Conservation (phyloP, 164 flowering plant genomes). For the Stephania yunnanensis region DNA sequence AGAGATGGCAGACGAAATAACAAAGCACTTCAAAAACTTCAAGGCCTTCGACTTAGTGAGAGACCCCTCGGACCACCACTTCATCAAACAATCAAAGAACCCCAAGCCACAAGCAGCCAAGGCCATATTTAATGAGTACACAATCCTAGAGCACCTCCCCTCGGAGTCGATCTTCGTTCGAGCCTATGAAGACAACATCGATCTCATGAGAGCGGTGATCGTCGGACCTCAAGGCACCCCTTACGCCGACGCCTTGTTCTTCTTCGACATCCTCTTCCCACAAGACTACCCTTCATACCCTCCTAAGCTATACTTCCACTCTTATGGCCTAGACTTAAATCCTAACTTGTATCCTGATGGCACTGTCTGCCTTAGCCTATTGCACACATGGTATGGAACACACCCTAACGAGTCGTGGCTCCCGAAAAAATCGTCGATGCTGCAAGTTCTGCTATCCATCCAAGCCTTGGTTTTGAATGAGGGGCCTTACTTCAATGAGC, state of each 20-base stretch:
- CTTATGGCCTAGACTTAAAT: slow-evolving; percentile 21
- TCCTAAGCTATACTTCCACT: slow-evolving; percentile 24
- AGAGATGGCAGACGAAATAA: slow-evolving; percentile 7
- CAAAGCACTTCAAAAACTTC: background rate
- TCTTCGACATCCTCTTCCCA: slow-evolving; percentile 33
- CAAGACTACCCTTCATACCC: slow-evolving; percentile 25
- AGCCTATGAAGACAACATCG: slow-evolving; percentile 25
- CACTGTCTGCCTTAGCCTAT: slow-evolving; percentile 20
- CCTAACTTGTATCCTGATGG: slow-evolving; percentile 28
- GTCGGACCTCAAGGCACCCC: slow-evolving; percentile 34
- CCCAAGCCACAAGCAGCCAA: background rate
- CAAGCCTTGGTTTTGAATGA: slow-evolving; percentile 33
- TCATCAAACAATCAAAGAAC: background rate
- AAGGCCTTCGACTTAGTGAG: slow-evolving; percentile 18
- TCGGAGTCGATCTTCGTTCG: slow-evolving; percentile 19
- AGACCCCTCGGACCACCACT: slow-evolving; percentile 18
- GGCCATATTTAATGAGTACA: slow-evolving; percentile 21
- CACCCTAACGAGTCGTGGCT: slow-evolving; percentile 20
- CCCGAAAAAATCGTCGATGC: slow-evolving; percentile 15
- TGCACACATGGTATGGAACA: slow-evolving; percentile 25
- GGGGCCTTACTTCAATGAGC: slow-evolving; percentile 29
- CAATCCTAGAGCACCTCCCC: slow-evolving; percentile 13
- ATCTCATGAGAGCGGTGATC: slow-evolving; percentile 35
- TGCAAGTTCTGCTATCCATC: slow-evolving; percentile 29
- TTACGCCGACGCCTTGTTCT: slow-evolving; percentile 37